A percentile compares a stretch with the other conserved stretches of the same genome.
phyloP scores from a whole-genome alignment of 2,329 filamentous ascomycete genomes.

The Ophiocordyceps sinensis region DNA sequence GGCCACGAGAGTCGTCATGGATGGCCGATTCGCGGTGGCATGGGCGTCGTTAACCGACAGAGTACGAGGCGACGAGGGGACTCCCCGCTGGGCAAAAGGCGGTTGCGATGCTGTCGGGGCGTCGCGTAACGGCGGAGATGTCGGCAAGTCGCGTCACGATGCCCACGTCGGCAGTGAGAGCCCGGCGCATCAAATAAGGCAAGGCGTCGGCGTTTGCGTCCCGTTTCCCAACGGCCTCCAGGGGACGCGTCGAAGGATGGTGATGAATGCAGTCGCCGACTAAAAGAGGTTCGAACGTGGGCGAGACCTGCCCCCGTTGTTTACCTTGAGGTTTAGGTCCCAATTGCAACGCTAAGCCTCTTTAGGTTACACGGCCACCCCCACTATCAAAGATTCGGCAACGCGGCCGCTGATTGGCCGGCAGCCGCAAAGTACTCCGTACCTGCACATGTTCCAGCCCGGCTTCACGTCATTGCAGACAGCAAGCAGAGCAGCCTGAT shows the following conservation, averaged over 20 bases:
- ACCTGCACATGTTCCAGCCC: too few species aligned
- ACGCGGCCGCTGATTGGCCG: slow-evolving; percentile 1
- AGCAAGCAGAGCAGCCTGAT: too few species aligned
- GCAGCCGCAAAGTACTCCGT: too few species aligned
- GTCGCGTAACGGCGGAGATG: slow-evolving; percentile 3
- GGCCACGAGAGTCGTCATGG: slow-evolving; percentile 58
- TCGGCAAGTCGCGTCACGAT: slow-evolving; percentile 4
- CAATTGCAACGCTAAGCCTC: slow-evolving; percentile 3
- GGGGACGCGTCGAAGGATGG: too few species aligned
- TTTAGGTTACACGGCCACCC: slow-evolving; percentile 1
- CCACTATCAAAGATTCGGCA: not conserved
- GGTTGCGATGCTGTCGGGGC: not conserved
- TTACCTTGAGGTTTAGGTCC: slow-evolving; percentile 5
- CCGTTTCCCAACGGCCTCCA: not conserved
- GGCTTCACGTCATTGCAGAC: too few species aligned
- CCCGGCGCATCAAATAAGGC: not conserved
- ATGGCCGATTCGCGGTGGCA: slow-evolving; percentile 25
- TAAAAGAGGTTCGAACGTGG: slow-evolving; percentile 1
- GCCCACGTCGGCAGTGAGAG: not conserved
- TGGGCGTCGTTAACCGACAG: not conserved
- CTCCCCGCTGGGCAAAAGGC: not conserved
- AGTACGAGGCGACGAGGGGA: not conserved
- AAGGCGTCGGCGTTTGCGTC: not conserved
- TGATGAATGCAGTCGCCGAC: too few species aligned
- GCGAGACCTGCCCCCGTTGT: slow-evolving; percentile 6